phyloP scores from a whole-genome alignment of 108 stramenopile genomes.

The Nannochloropsis oceanica region DNA sequence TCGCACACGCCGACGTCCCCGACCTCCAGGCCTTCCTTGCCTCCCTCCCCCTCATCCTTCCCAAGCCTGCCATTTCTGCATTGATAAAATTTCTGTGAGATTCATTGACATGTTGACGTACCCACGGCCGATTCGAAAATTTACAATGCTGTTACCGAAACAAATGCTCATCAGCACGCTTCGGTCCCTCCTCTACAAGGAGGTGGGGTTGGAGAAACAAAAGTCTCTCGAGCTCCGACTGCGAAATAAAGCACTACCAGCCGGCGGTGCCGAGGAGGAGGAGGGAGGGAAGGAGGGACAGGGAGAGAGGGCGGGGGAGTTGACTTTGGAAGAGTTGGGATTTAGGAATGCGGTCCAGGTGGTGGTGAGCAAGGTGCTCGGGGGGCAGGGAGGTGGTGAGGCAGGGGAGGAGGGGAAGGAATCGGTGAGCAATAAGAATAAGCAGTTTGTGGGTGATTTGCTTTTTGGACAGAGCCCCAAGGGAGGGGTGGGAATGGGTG shows the following conservation, averaged over 20 bases:
- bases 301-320: neutral
- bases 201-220: neutral
- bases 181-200: neutral
- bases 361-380: conserved; percentile 10
- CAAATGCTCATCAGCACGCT: neutral
- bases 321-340: neutral
- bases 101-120: conserved; percentile 25
- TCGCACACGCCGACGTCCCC: too few species aligned
- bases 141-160: neutral
- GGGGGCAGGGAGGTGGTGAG: neutral
- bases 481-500: neutral
- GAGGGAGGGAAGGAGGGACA: neutral
- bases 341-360: neutral
- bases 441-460: neutral
- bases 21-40: too few species aligned
- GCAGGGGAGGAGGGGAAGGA: neutral
- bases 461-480: neutral
- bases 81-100: conserved; percentile 1
- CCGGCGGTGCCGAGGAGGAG: neutral
- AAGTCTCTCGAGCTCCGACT: neutral
- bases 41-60: neutral
- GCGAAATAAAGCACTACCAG: neutral
- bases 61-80: neutral
- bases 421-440: neutral
- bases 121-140: conserved; percentile 20